Conservation (phyloP, 2,329 filamentous ascomycete genomes). For the Arthrobotrys iridis region DNA sequence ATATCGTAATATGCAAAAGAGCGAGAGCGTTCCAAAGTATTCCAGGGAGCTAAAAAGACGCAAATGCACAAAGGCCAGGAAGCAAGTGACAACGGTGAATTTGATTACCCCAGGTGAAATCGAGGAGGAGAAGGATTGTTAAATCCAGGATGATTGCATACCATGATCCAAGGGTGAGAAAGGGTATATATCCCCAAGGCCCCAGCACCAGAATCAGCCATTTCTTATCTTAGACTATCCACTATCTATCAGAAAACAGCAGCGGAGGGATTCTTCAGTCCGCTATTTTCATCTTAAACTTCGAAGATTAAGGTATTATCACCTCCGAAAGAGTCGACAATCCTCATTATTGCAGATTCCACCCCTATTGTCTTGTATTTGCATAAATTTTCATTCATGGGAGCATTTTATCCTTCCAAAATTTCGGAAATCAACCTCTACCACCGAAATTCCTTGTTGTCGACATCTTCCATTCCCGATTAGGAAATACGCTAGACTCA, state of each 20-base stretch:
- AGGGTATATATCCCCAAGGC: conserved; percentile 36
- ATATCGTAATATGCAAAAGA: conserved; percentile 32
- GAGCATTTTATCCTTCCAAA: neutral
- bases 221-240: conserved; percentile 35
- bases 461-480: conserved; percentile 24
- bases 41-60: conserved; percentile 16
- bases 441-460: conserved; percentile 13
- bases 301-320: neutral
- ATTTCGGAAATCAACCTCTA: neutral
- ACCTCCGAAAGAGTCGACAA: neutral
- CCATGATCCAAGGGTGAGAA: conserved; percentile 22
- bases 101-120: neutral
- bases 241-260: conserved; percentile 29
- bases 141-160: conserved; percentile 25
- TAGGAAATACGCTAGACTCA: conserved; percentile 36
- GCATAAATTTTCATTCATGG: conserved; percentile 16
- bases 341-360: neutral
- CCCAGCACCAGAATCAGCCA: conserved; percentile 32
- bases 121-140: neutral
- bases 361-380: neutral
- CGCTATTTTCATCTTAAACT: neutral
- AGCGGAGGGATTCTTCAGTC: conserved; percentile 1
- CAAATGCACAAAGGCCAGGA: conserved; percentile 11
- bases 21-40: conserved; percentile 12
- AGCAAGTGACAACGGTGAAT: conserved; percentile 29